Conservation (phyloP, 768 basidiomycete genomes). For the Amanita jacksonii region DNA sequence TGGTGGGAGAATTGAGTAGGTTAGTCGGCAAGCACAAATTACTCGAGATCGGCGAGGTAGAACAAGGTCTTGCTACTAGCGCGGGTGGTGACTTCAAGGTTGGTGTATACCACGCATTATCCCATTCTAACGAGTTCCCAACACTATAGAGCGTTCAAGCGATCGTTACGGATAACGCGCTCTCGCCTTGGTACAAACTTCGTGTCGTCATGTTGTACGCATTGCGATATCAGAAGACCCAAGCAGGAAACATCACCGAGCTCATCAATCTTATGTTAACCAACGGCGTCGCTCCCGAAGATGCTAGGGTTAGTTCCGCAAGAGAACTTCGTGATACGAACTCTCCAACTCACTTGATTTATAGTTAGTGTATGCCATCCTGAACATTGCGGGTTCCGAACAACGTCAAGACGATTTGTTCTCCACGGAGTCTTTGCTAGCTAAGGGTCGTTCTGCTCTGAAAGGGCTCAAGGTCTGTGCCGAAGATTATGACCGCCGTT, state of each 20-base stretch:
- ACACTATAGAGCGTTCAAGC: constrained; percentile 66
- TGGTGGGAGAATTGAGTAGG: constrained; percentile 93
- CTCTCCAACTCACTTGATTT: constrained; percentile 11
- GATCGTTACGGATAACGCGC: constrained; percentile 53
- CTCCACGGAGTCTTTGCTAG: constrained; percentile 88
- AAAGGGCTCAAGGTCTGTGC: constrained; percentile 80
- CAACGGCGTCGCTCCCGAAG: constrained; percentile 69
- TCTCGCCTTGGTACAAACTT: constrained; percentile 78
- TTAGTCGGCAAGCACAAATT: constrained; percentile 80
- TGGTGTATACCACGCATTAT: background rate
- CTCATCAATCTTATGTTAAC: constrained; percentile 66
- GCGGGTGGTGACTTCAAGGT: constrained; percentile 83
- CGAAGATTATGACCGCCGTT: background rate
- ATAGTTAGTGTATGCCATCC: constrained; percentile 85
- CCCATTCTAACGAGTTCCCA: too few relatives aligned
- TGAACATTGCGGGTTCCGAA: constrained; percentile 91
- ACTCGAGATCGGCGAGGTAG: constrained; percentile 86
- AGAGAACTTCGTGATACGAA: constrained; percentile 3
- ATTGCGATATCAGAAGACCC: constrained; percentile 87
- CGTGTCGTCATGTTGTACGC: constrained; percentile 88
- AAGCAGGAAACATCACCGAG: constrained; percentile 71
- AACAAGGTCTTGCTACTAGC: constrained; percentile 91
- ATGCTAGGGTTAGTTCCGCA: constrained; percentile 41
- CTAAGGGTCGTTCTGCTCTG: constrained; percentile 87
- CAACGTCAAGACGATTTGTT: constrained; percentile 97